Conservation (phyloP, 768 basidiomycete genomes). For the Macrolepiota dolichaula region DNA sequence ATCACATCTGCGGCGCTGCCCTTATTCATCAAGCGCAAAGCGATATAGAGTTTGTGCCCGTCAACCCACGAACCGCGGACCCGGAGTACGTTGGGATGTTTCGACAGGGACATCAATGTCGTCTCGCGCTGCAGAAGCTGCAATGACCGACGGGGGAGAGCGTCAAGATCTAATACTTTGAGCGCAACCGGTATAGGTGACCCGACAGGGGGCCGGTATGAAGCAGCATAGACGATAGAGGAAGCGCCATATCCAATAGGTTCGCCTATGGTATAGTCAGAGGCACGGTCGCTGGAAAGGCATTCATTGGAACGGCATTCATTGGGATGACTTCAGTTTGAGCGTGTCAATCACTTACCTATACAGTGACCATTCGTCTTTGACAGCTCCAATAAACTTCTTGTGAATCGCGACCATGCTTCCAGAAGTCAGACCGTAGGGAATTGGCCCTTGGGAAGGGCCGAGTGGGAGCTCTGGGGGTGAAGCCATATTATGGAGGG, state of each 20-base stretch:
- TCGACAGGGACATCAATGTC: conserved; percentile 86
- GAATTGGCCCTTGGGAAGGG: neutral
- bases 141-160: conserved; percentile 68
- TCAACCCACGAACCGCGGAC: conserved; percentile 89
- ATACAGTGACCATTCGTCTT: conserved; percentile 81
- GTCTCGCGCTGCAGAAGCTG: conserved; percentile 80
- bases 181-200: conserved; percentile 64
- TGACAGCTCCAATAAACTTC: conserved; percentile 73
- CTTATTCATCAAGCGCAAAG: conserved; percentile 85
- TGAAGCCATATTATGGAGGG: neutral
- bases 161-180: conserved; percentile 88
- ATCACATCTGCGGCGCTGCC: conserved; percentile 86
- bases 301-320: conserved; percentile 10
- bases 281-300: conserved; percentile 52
- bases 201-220: conserved; percentile 40
- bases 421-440: conserved; percentile 6
- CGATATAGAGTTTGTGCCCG: conserved; percentile 82
- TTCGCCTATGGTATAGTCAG: conserved; percentile 72
- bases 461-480: neutral
- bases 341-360: conserved; percentile 41
- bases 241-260: conserved; percentile 92
- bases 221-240: conserved; percentile 83
- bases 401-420: conserved; percentile 17
- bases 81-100: conserved; percentile 90
- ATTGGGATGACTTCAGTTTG: conserved; percentile 1